Percentiles rank a stretch among this genome's conserved stretches.
These are phyloP conservation scores for Gastrolobium villosum DNA, from an alignment of 306 rosid genomes.

Conservation along the genomic window DNA sequence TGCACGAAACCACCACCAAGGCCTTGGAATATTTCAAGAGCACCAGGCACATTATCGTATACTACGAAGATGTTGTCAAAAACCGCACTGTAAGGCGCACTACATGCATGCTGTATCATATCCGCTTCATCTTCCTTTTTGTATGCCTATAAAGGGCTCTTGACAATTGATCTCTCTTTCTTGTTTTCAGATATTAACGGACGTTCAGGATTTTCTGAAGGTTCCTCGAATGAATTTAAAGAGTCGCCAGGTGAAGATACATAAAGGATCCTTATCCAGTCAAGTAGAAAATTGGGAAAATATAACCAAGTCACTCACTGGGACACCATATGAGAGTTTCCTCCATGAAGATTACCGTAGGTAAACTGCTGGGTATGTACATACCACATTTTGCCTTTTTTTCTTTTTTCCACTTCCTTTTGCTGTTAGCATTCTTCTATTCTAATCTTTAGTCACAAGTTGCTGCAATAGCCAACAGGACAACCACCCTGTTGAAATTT, in stretches of 20 bases:
- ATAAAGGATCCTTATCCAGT: slow-evolving; percentile 72
- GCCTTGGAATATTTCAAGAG: slow-evolving; percentile 93
- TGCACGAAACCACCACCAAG: slow-evolving; percentile 73
- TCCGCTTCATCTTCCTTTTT: slow-evolving; percentile 21
- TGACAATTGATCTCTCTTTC: background rate
- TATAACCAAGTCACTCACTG: slow-evolving; percentile 65
- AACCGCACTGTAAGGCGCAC: slow-evolving; percentile 78
- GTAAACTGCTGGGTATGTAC: slow-evolving; percentile 61
- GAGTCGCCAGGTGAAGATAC: slow-evolving; percentile 97
- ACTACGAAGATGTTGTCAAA: slow-evolving; percentile 87
- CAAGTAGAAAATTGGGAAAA: slow-evolving; percentile 81
- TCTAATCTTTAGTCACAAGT: slow-evolving; percentile 38
- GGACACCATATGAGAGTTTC: slow-evolving; percentile 74
- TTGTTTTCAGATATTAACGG: slow-evolving; percentile 75
- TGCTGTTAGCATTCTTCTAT: slow-evolving; percentile 38
- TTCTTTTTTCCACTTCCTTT: background rate
- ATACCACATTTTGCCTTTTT: slow-evolving; percentile 49
- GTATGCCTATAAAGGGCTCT: background rate
- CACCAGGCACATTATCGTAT: slow-evolving; percentile 81
- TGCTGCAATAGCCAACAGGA: slow-evolving; percentile 56
- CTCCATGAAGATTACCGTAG: slow-evolving; percentile 65
- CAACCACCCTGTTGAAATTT: slow-evolving; percentile 61
- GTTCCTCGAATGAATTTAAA: slow-evolving; percentile 77
- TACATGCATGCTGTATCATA: background rate
- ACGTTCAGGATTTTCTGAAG: slow-evolving; percentile 85